Evolutionary conservation across 352 stramenopile species (phyloP), one percentile per base, ranked within the genome.

Genomic region (Pythium dissotocum): DNA sequence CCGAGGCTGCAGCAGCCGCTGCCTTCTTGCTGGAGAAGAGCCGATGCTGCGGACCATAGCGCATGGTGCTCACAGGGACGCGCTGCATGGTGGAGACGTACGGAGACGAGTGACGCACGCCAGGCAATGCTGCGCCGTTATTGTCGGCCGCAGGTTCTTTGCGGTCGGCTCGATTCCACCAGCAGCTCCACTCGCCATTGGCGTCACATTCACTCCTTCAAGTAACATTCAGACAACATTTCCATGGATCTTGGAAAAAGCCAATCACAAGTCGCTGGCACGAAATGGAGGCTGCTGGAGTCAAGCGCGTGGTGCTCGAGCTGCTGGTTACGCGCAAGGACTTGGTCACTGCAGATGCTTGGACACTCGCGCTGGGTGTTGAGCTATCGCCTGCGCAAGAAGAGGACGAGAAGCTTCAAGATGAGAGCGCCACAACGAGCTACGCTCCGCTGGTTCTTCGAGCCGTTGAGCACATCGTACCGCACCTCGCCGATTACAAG

Each of bases 401-500:
- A 33, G 24, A 14, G 10, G 49, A 21, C 8, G 49, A 35, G 24
- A 13, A 18, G 49, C 24, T 36, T 12, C 12, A 21, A 2, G 9
- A 6, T 7, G 14, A 2, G 26, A 36, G 24, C 49, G 44, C n/a
- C 10, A 14, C n/a, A n/a, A 13, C 7, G 2, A 13, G 8, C 5
- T 21, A 30, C 7, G 6, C 9, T 8, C 24, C 49, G 24, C 26
- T 36, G 56, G 38, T 67, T 4, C 13, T 83, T 9, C 32, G 48
- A 2, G 70, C 66, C 1, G 60, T 89, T 12, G 70, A 75, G 9
- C 58, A 42, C 0, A 61, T 87, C 0, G 73, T 89, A 76, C 78
- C 80, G 59, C 57, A 79, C 51, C 58, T 89, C 26, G 69, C 73
- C 32, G 77, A 85, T 69, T 87, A 85, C 69, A 84, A 72, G 67